Base-by-base conservation (phyloP, 2,329 filamentous ascomycete species). In the Alternaria sp. region DNA sequence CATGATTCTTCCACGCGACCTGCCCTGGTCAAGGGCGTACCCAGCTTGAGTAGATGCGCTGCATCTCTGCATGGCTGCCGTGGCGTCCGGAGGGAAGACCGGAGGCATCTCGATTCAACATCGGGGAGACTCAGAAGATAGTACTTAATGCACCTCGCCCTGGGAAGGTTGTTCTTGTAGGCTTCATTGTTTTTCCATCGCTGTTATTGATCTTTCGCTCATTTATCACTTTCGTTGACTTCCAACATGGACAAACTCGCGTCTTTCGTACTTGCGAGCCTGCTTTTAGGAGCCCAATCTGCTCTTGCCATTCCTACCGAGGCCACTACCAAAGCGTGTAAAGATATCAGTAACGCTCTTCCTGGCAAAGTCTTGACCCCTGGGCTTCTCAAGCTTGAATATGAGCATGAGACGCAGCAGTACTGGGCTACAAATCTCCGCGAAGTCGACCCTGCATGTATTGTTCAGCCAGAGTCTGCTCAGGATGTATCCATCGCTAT, bases 401-500 rank as follows among this genome's bases (percentile, higher is more conserved):
- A 73, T 40, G 48, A 43, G 10, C 44, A 63, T 22, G 69, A 72
- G 44, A 70, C 63, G 11, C 62, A 68, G 18, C 57, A 71, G 45
- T 71, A 73, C 45, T 73, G 69, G 68, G 65, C 63, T 10, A 67
- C 61, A 2, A 63, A 60, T 18, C 56, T 70, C 25, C 62, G 69
- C 6, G 45, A 54, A 14, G 48, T 72, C n/a, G 48, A 67, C 16
- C 71, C 72, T 20, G 70, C 67, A 48, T 76, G 72, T 32, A 67
- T 74, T 3, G 59, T 73, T 16, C 69, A 71, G 30, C 73, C 71
- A 14, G 60, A 43, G 10, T 65, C 64, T 52, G 62, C 72, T 28
- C 54, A 72, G 34, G 72, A 75, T 54, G 62, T 75, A 4, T 61
- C 69, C 18, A 61, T 58, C n/a, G 67, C 64, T 9, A 57, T 75